Evolutionary conservation across 192 early-diverging fungal species (phyloP).

Genomic region (Coemansia reversa): DNA sequence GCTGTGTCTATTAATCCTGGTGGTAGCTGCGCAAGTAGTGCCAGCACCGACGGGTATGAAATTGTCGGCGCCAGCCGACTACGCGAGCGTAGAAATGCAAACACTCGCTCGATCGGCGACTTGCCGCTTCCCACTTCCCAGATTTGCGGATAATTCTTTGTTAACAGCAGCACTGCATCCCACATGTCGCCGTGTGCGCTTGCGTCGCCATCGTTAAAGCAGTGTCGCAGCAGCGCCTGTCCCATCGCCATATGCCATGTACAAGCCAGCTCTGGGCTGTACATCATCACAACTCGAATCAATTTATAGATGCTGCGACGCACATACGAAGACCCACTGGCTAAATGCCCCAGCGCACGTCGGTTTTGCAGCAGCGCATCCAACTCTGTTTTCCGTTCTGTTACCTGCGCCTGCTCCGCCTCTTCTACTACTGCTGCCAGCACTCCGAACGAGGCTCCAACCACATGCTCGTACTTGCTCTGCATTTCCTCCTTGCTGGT

Average conservation of each 20-base stretch:
- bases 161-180: slow-evolving; percentile 81
- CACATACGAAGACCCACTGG: slow-evolving; percentile 30
- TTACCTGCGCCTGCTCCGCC: slow-evolving; percentile 9
- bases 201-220: slow-evolving; percentile 74
- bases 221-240: slow-evolving; percentile 60
- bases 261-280: slow-evolving; percentile 48
- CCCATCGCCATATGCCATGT: slow-evolving; percentile 53
- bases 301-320: slow-evolving; percentile 41
- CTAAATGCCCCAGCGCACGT: slow-evolving; percentile 15
- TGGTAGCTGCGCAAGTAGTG: slow-evolving; percentile 68
- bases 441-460: slow-evolving; percentile 44
- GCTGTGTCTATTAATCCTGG: slow-evolving; percentile 24
- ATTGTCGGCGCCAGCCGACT: slow-evolving; percentile 63
- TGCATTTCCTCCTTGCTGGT: slow-evolving; percentile 36
- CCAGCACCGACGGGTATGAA: slow-evolving; percentile 77
- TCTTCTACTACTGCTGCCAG: slow-evolving; percentile 37
- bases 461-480: slow-evolving; percentile 43
- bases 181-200: slow-evolving; percentile 77
- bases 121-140: slow-evolving; percentile 47
- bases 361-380: slow-evolving; percentile 23
- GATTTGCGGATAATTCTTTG: slow-evolving; percentile 65
- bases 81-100: slow-evolving; percentile 65
- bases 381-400: slow-evolving; percentile 36
- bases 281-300: slow-evolving; percentile 28
- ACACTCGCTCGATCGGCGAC: slow-evolving; percentile 61